phyloP scores from a whole-genome alignment of 768 basidiomycete genomes.

The Tephrocybe sp. region DNA sequence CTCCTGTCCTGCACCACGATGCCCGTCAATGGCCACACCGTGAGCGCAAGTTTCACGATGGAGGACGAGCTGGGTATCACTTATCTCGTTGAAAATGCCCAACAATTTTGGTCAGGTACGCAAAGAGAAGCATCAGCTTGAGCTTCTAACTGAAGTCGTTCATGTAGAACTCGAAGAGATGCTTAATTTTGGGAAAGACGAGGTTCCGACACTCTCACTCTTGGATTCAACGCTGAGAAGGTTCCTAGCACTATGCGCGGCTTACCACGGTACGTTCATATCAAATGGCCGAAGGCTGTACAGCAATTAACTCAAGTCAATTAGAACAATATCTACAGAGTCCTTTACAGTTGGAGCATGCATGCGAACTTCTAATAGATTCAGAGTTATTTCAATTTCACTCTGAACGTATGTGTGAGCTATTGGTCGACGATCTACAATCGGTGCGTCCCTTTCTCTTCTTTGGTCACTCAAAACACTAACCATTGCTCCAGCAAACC shows the following conservation, averaged over 20 bases:
- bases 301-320: slow-evolving; percentile 29
- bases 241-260: slow-evolving; percentile 76
- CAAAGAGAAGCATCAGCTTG: slow-evolving; percentile 8
- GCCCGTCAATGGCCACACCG: slow-evolving; percentile 24
- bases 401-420: slow-evolving; percentile 88
- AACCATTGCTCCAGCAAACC: slow-evolving; percentile 54
- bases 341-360: slow-evolving; percentile 82
- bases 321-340: slow-evolving; percentile 83
- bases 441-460: slow-evolving; percentile 45
- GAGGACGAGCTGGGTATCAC: slow-evolving; percentile 77
- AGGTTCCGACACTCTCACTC: slow-evolving; percentile 62
- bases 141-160: slow-evolving; percentile 1
- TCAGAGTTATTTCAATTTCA: slow-evolving; percentile 91
- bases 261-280: slow-evolving; percentile 75
- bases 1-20: slow-evolving; percentile 15
- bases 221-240: slow-evolving; percentile 80
- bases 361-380: slow-evolving; percentile 70
- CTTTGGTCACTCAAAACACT: slow-evolving; percentile 11
- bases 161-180: slow-evolving; percentile 86
- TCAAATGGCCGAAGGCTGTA: background rate
- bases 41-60: slow-evolving; percentile 37
- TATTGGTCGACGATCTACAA: slow-evolving; percentile 67
- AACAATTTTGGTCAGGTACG: slow-evolving; percentile 91
- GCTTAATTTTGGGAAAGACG: slow-evolving; percentile 62
- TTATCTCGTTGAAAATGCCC: slow-evolving; percentile 79